Evolutionary conservation across 1,284 basidiomycete genomes (phyloP), one percentile per base, ranked within the genome.

Genomic region (Paramarasmius palmivorus): DNA sequence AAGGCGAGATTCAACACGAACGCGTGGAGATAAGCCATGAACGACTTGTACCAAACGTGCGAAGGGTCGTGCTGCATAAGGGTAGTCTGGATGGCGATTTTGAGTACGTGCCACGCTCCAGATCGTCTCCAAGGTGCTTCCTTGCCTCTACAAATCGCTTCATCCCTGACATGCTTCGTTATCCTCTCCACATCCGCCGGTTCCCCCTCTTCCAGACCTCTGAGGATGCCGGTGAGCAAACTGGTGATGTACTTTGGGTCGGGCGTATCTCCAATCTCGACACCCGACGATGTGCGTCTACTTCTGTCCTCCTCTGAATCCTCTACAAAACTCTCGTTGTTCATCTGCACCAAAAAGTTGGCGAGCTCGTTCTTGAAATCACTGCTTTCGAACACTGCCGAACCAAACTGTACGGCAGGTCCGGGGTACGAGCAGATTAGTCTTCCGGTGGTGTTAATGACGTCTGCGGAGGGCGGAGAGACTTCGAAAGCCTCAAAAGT

Each of bases 401-500:
- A 7, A 15, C 20, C 15, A 8, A 40, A 17, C n/a, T 40, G n/a
- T 6, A 40, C 20, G n/a, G 38, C 38, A 22, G 38, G 38, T 17
- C 38, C 38, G n/a, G 38, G 38, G 15, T 40, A 40, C n/a, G 38
- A 40, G n/a, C 38, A 40, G n/a, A 40, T 22, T 6, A 40, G 38
- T 22, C 20, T 40, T 6, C 38, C 38, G 20, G 38, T 17, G 38
- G 20, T 22, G 38, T n/a, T 17, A 6, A 40, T n/a, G 20, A 40
- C 44, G 4, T 46, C n/a, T 37, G 17, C 4, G 19, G 26, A 14
- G 4, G 19, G 37, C n/a, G 36, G 20, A 15, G 22, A 19, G 35
- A 23, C 14, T 15, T 32, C 17, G 15, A 15, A 32, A 66, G 61
- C 2, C 64, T 61, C 3, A 49, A 2, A 57, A 66, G 67, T 59